Evolutionary conservation across 768 basidiomycete species (phyloP), one percentile per base, ranked within the genome.

Genomic region (Mycena capillaripes): DNA sequence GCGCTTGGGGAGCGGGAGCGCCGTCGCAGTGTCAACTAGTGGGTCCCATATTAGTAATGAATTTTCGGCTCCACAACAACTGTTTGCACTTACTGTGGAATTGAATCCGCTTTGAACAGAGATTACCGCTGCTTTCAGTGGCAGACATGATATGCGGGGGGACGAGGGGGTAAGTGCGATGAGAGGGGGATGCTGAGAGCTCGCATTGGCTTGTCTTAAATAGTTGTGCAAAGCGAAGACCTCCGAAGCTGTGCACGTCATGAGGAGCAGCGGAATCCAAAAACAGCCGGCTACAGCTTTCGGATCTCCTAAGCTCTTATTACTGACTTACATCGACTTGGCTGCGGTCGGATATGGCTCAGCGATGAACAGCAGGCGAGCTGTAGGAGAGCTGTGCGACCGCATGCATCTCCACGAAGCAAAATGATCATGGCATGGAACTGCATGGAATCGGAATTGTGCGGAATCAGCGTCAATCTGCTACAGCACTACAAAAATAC

Each of bases 21-120:
- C 60, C 9, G 66, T 72, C 12, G 67, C 71, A 10, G 60, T 38
- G 52, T 72, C 71, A 57, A 72, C 71, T 72, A 29, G 32, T 27
- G 27, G 19, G 17, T 21, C 57, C 29, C 48, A 50, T n/a, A 52
- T 66, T 50, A 48, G 44, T 57, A 30, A 66, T 19, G 8, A 29
- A 17, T 6, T 17, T 38, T 2, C 27, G 6, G 36, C 57, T 38
- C 21, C 52, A 55, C 60, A 50, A 44, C 6, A 3, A 40, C 16
- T 1, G 6, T 50, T 40, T 46, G 12, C 1, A 62, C 66, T 42
- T 46, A 72, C 71, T 72, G 66, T 72, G 71, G 32, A 72, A 72
- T 69, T 72, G 71, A 32, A 72, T 72, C 61, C 71, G 71, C 50
- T 72, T 72, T 14, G 71, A 69, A 23, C 8, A 50, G 17, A 69